Base-by-base conservation (phyloP, 169 alveolate genomes). In the Eimeria acervulina region DNA sequence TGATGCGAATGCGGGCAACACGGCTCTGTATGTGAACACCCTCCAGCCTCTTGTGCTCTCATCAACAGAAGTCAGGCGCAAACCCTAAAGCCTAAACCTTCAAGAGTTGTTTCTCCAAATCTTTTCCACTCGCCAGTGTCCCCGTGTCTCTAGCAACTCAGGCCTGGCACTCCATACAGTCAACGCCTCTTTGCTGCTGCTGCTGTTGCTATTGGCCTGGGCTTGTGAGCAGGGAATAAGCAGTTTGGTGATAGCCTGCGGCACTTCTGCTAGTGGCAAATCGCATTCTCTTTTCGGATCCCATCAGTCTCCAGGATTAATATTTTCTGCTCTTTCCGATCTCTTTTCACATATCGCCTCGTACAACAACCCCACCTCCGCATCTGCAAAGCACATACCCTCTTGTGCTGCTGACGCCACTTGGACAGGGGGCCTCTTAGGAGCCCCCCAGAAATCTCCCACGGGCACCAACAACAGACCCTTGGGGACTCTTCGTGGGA, bases 41-140 rank as follows among this genome's bases (percentile, higher is more conserved):
- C 66, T 93, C 17, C 96, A 93, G 96, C 96, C 96, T 28, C 78
- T 93, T 42, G 93, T 93, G 51, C 52, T 93, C 40, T 91, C 85
- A 66, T 42, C 76, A 5, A 81, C 96, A 19, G 96, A 93, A 91
- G 96, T 93, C 47, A 74, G 90, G 1, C 17, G 1, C 42, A 52
- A 19, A 19, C 52, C 81, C 81, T 70, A 70, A 70, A 70, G n/a
- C 81, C 51, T 70, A 66, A 13, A 36, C 81, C 81, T 51, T 70
- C 28, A 36, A 33, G 15, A 10, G 28, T 70, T 70, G 55, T 10
- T 21, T 13, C 78, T 52, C 47, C 1, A n/a, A 80, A 6, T 26
- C 70, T 0, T 12, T 21, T 51, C 7, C 19, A 12, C 47, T 51
- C 44, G 38, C 55, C 17, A 19, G 55, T 68, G 51, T 12, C 31